phyloP scores from a whole-genome alignment of 305 asterid species.

The Striga hermonthica region DNA sequence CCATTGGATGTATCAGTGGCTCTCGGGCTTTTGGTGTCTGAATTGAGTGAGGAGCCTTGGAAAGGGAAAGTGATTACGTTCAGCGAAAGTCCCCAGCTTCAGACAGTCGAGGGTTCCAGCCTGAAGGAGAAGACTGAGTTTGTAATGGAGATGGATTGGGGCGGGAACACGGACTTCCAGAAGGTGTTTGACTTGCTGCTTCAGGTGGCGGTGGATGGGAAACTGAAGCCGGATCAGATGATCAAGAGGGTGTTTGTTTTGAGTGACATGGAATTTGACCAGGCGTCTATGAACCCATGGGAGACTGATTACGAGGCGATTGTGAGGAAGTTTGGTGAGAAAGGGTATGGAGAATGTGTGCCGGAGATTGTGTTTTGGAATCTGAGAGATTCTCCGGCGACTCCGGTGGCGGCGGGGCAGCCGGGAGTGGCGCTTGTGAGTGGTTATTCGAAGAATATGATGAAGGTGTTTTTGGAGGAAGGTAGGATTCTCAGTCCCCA shows the following conservation, averaged over 20 bases:
- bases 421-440: not conserved
- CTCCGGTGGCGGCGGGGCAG: not conserved
- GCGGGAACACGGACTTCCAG: not conserved
- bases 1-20: not conserved
- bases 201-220: not conserved
- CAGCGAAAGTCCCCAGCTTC: not conserved
- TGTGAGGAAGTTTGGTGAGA: not conserved
- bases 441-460: not conserved
- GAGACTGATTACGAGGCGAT: not conserved
- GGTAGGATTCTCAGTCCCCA: not conserved
- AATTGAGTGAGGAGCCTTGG: not conserved
- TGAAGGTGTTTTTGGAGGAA: not conserved
- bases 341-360: not conserved
- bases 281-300: not conserved
- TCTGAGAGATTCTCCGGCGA: not conserved
- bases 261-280: not conserved
- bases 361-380: conserved; percentile 5
- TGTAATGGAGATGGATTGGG: not conserved
- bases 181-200: not conserved
- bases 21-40: not conserved
- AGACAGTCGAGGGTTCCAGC: not conserved
- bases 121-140: not conserved
- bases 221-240: not conserved
- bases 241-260: not conserved
- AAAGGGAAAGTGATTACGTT: not conserved